Conservation (phyloP, 2,329 filamentous ascomycete genomes). For the Nigrospora sphaerica region DNA sequence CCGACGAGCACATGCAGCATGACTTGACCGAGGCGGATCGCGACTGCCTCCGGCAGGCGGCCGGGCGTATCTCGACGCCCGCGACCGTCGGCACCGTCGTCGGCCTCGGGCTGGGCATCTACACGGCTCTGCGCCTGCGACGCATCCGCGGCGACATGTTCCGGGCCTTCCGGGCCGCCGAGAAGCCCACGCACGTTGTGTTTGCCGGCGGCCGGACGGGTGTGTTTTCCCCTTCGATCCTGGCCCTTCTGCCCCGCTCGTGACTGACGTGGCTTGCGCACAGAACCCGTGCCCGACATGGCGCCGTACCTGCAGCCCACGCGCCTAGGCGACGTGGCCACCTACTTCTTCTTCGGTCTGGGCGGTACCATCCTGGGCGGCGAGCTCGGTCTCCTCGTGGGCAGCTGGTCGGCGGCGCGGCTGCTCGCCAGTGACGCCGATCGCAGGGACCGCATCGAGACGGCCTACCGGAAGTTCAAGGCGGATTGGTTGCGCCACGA, state of each 20-base stretch:
- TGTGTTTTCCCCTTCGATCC: conserved; percentile 25
- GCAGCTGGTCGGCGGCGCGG: conserved; percentile 45
- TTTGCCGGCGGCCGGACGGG: conserved; percentile 55
- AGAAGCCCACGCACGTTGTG: conserved; percentile 54
- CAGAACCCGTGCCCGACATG: conserved; percentile 56
- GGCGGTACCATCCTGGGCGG: conserved; percentile 59
- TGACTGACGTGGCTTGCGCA: not conserved
- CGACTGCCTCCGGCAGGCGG: conserved; percentile 47
- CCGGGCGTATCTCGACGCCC: conserved; percentile 44
- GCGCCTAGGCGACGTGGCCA: conserved; percentile 50
- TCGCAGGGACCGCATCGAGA: conserved; percentile 49
- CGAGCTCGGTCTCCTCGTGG: conserved; percentile 53
- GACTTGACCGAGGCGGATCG: conserved; percentile 50
- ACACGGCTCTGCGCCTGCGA: conserved; percentile 50
- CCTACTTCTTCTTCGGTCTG: conserved; percentile 54
- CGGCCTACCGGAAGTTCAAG: conserved; percentile 54
- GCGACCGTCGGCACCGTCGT: conserved; percentile 51
- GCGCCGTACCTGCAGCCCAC: conserved; percentile 50
- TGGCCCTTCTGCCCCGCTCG: too few relatives aligned
- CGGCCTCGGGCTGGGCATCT: conserved; percentile 52
- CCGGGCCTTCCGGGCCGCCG: conserved; percentile 50
- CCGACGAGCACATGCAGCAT: conserved; percentile 50
- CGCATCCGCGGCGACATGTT: conserved; percentile 51
- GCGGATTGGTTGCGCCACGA: conserved; percentile 56
- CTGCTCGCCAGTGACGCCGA: conserved; percentile 47